Evolutionary conservation across 108 stramenopile species (phyloP).

Genomic region (Discostella stelligeroides): DNA sequence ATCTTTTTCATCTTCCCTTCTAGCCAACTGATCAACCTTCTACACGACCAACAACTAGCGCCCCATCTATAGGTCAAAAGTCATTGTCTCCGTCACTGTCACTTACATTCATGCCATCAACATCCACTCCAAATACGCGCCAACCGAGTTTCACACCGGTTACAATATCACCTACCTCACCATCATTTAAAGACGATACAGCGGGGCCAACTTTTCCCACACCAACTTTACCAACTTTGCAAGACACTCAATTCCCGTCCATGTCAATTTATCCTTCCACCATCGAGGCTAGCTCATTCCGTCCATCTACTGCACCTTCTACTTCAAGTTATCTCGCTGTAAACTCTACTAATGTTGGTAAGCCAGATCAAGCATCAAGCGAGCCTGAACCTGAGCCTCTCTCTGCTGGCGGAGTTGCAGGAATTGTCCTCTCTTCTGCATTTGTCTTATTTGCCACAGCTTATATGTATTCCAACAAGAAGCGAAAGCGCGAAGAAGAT

Average conservation of each 20-base stretch:
- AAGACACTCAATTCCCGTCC: slow-evolving; percentile 10
- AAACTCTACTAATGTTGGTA: background rate
- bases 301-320: background rate
- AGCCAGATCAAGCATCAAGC: background rate
- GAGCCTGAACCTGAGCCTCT: slow-evolving; percentile 21
- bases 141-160: background rate
- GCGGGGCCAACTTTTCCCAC: slow-evolving; percentile 8
- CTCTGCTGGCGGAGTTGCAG: slow-evolving; percentile 37
- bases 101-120: background rate
- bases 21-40: too few species aligned
- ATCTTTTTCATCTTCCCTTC: too few species aligned
- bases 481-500: slow-evolving; percentile 10
- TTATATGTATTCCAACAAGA: slow-evolving; percentile 13
- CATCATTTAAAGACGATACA: background rate
- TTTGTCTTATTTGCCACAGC: slow-evolving; percentile 6
- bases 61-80: too few species aligned
- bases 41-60: too few species aligned
- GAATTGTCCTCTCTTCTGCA: slow-evolving; percentile 32
- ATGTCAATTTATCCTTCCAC: background rate
- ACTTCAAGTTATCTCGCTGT: background rate
- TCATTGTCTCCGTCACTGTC: background rate
- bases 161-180: background rate
- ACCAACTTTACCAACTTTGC: slow-evolving; percentile 12
- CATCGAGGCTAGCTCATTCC: too few species aligned
- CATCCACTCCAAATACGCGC: background rate